Evolutionary conservation across 192 early-diverging fungal species (phyloP).

Genomic region (Coemansia aciculifera): DNA sequence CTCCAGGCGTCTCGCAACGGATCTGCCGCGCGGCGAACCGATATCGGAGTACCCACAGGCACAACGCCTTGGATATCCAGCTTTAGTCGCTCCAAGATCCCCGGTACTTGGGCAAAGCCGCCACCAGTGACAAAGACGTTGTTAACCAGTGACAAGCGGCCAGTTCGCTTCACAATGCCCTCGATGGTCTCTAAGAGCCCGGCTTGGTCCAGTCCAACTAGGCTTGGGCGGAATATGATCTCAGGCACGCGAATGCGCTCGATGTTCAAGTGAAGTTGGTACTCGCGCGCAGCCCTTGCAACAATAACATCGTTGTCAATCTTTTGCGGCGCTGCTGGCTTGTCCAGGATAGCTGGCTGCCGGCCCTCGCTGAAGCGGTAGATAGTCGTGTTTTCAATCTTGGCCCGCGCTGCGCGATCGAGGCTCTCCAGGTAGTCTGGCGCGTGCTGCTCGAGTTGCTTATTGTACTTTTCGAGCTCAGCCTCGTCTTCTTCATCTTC

Average conservation of each 20-base stretch:
- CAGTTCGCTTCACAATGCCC: conserved; percentile 57
- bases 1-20: conserved; percentile 81
- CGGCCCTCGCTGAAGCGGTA: conserved; percentile 71
- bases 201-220: conserved; percentile 85
- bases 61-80: conserved; percentile 63
- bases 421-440: conserved; percentile 74
- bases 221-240: conserved; percentile 83
- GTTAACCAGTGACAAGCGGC: conserved; percentile 32
- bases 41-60: conserved; percentile 59
- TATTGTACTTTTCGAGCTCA: conserved; percentile 69
- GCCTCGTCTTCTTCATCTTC: conserved; percentile 76
- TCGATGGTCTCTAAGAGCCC: conserved; percentile 80
- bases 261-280: conserved; percentile 89
- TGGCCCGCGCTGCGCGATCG: conserved; percentile 64
- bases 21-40: conserved; percentile 64
- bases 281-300: conserved; percentile 57
- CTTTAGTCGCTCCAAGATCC: conserved; percentile 66
- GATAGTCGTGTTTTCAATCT: conserved; percentile 69
- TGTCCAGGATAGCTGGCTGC: conserved; percentile 52
- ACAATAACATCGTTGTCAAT: conserved; percentile 47
- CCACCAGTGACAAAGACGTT: conserved; percentile 83
- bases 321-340: conserved; percentile 58
- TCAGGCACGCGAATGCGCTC: conserved; percentile 89
- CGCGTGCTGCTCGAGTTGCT: conserved; percentile 69
- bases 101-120: conserved; percentile 60